Conservation (phyloP, 169 alveolate species). For the Plasmodium cynomolgi region DNA sequence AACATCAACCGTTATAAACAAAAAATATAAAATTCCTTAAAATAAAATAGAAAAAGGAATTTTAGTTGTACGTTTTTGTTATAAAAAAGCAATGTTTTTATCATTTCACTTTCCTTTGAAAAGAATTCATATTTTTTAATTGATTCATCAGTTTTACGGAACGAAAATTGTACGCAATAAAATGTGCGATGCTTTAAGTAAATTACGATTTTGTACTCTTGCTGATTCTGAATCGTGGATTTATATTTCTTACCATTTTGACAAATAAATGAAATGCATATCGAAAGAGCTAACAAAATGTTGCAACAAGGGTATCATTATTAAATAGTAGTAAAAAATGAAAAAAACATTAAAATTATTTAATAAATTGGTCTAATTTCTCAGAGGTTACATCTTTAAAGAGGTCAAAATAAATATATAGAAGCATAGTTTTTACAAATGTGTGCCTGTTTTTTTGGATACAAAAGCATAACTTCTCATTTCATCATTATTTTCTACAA, state of each 20-base stretch:
- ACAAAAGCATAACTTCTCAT: neutral
- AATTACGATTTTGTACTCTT: neutral
- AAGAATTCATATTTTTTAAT: conserved; percentile 2
- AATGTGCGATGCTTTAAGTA: neutral
- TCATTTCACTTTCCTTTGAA: conserved; percentile 17
- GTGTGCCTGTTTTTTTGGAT: neutral
- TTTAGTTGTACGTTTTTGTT: neutral
- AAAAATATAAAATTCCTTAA: neutral
- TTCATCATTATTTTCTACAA: neutral
- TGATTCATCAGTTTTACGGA: neutral
- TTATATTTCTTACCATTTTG: neutral
- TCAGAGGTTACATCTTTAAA: neutral
- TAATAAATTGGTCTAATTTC: neutral
- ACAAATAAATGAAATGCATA: neutral
- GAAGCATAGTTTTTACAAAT: neutral
- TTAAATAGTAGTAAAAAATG: neutral
- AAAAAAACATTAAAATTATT: neutral
- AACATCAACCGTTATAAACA: neutral
- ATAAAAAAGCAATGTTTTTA: neutral
- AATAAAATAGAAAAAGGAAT: conserved; percentile 2
- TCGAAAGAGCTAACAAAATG: neutral
- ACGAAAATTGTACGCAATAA: neutral
- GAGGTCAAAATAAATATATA: neutral
- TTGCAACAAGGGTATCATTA: neutral
- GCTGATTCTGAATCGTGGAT: neutral